Conservation (phyloP, 495 filamentous ascomycete genomes). For the Hypomontagnella monticulosa region DNA sequence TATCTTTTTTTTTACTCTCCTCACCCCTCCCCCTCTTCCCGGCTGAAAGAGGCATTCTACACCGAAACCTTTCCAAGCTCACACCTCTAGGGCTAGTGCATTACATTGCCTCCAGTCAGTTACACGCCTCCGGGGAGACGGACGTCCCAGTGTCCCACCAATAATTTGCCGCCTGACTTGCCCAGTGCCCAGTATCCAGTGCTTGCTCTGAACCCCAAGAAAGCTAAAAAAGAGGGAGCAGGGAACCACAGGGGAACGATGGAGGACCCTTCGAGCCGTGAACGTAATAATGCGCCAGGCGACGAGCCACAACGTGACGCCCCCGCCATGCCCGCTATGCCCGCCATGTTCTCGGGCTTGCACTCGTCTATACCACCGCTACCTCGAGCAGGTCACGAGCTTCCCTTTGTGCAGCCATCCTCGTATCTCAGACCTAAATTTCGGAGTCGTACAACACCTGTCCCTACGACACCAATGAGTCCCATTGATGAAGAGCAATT, state of each 20-base stretch:
- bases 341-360: slow-evolving; percentile 40
- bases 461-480: slow-evolving; percentile 68
- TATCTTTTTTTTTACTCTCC: slow-evolving; percentile 35
- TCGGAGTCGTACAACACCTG: slow-evolving; percentile 55
- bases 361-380: slow-evolving; percentile 36
- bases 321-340: slow-evolving; percentile 24
- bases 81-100: slow-evolving; percentile 43
- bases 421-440: slow-evolving; percentile 81
- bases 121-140: slow-evolving; percentile 33
- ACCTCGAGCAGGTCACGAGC: slow-evolving; percentile 58
- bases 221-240: slow-evolving; percentile 11
- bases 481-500: slow-evolving; percentile 89
- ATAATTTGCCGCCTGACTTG: slow-evolving; percentile 16
- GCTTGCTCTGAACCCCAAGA: slow-evolving; percentile 21
- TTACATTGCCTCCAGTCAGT: slow-evolving; percentile 14
- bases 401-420: slow-evolving; percentile 77
- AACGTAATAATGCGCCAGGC: slow-evolving; percentile 32
- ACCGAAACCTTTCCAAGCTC: slow-evolving; percentile 30
- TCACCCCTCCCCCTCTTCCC: slow-evolving; percentile 32
- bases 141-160: slow-evolving; percentile 40
- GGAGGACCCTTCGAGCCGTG: slow-evolving; percentile 37
- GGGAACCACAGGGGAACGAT: slow-evolving; percentile 18
- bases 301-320: slow-evolving; percentile 43
- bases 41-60: slow-evolving; percentile 11
- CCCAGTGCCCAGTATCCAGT: too few relatives aligned